Evolutionary conservation across 202 grass and related monocot species (phyloP), one percentile per base, ranked within the genome.

Genomic region (Schoenoplectus tabernaemontani): DNA sequence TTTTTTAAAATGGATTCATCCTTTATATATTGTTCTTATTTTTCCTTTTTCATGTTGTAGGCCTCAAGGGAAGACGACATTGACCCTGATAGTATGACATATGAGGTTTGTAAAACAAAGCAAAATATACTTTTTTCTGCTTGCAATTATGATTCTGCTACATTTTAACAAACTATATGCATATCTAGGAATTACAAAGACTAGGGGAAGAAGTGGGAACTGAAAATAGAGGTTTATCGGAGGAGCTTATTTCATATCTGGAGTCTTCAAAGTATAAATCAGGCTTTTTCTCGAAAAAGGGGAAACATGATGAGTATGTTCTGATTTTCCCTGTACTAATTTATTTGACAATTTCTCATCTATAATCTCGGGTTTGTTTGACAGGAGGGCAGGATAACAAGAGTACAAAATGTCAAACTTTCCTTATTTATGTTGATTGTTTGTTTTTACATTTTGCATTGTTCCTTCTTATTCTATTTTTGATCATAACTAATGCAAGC

Each of bases 31-130:
- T n/a, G n/a, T n/a, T n/a, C n/a, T n/a, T n/a, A n/a, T 56, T 17
- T 53, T 57, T 53, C 12, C 11, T 32, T 82, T 76, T 80, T 65
- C 30, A 12, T 79, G 61, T 22, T 51, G 57, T 81, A 92, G 92
- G 63, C 37, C 43, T 56, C 84, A 32, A 84, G 83, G 41, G 89
- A 86, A 56, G 89, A 88, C 39, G 62, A 78, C 30, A 79, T 87
- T 39, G 92, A 96, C 80, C 87, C 89, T 57, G 89, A 96, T 80
- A 86, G 64, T 80, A 90, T 96, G 92, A 92, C 92, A 73, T 96
- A 92, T 69, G 92, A 96, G 89, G 92, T 92, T 76, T 79, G 87
- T 88, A 41, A 36, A 57, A 11, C 26, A 76, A 54, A 42, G 59
- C 24, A 36, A 15, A 22, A 51, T 47, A 63, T 20, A 42, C 5